Evolutionary conservation across 768 basidiomycete species (phyloP), one percentile per base, ranked within the genome.

Genomic region (Collybiopsis luxurians): DNA sequence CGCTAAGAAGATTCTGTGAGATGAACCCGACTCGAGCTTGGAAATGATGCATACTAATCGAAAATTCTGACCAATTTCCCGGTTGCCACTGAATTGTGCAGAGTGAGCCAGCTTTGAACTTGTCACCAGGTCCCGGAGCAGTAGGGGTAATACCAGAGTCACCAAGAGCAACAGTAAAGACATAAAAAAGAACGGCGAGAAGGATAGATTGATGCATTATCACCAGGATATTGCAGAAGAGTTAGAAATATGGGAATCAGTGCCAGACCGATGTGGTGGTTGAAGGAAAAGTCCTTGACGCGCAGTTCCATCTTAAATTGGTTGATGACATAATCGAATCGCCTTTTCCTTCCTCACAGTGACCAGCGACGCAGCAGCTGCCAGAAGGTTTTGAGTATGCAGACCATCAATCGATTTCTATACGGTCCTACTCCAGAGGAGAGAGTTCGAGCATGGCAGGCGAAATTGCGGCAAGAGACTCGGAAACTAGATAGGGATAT

Each of bases 391-490:
- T 31, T 24, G 12, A 23, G 17, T 60, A 92, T 94, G 90, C 90
- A 93, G 70, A 73, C 87, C 31, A 89, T 98, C 67, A 95, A 93
- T 69, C 86, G 94, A 40, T 95, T 95, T 69, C 73, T 99, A 44
- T 98, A 98, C 75, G 97, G 97, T 2, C 96, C 95, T 17, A 93
- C 96, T 0, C 89, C 95, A 23, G 95, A 98, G 72, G 97, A 99
- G 75, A 86, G 83, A 66, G 89, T 98, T 12, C 83, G 89, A 50
- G 81, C 82, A 73, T 99, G 97, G 97, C 95, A 98, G 70, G 64
- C 79, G 19, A 94, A 91, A 71, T 76, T 99, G 54, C 87, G 92
- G 53, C 72, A 81, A 56, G 92, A 98, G 70, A 80, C 85, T 66
- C 83, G 97, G 24, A 79, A 81, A 58, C 73, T 99, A 56, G 97